Evolutionary conservation across 2,329 filamentous ascomycete genomes (phyloP).

Genomic region (Trichoderma atroviride): DNA sequence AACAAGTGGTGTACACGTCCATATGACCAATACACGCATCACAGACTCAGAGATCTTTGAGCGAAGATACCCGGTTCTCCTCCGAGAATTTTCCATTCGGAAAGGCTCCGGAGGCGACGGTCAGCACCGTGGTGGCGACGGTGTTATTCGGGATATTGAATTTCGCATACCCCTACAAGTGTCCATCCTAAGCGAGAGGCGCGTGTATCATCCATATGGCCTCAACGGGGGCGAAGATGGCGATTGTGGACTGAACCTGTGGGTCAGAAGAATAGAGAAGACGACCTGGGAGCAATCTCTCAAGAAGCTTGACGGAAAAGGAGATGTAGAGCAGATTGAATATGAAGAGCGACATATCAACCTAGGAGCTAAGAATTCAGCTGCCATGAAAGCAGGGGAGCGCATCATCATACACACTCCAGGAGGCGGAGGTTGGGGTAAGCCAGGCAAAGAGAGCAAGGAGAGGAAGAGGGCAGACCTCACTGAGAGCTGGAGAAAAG

Average conservation of each 20-base stretch:
- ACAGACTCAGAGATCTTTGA: constrained; percentile 55
- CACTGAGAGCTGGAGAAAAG: constrained; percentile 56
- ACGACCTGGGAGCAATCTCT: constrained; percentile 52
- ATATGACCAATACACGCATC: constrained; percentile 80
- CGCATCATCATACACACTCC: constrained; percentile 77
- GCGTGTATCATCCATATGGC: constrained; percentile 69
- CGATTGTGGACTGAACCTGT: constrained; percentile 79
- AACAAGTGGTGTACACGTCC: constrained; percentile 49
- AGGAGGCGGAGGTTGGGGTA: constrained; percentile 78
- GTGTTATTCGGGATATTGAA: constrained; percentile 76
- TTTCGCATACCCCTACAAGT: constrained; percentile 77
- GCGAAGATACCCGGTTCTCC: constrained; percentile 67
- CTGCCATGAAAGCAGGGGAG: constrained; percentile 74
- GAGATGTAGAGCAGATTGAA: constrained; percentile 42
- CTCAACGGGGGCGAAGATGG: constrained; percentile 81
- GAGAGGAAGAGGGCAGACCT: constrained; percentile 57
- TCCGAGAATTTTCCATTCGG: constrained; percentile 70
- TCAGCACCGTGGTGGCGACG: constrained; percentile 70
- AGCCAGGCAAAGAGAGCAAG: constrained; percentile 58
- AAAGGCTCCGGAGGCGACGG: constrained; percentile 65
- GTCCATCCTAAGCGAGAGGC: constrained; percentile 73
- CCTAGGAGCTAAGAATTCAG: constrained; percentile 78
- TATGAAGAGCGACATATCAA: constrained; percentile 68
- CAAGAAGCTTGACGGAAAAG: constrained; percentile 42
- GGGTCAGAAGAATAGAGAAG: constrained; percentile 74